Evolutionary conservation across 352 stramenopile species (phyloP).

Genomic region (Thalassiosira exigua): DNA sequence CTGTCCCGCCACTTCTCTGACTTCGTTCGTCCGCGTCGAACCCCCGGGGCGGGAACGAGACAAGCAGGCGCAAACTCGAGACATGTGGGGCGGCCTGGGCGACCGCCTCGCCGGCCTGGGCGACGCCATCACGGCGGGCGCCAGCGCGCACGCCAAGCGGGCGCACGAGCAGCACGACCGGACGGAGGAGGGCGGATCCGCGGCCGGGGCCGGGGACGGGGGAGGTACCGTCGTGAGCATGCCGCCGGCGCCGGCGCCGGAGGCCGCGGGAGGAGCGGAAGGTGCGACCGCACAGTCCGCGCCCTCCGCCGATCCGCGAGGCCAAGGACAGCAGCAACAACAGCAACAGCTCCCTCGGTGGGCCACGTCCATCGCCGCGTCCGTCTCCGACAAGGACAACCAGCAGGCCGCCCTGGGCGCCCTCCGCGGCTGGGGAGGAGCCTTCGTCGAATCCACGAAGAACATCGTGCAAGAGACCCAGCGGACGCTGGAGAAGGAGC

Average conservation of each 20-base stretch:
- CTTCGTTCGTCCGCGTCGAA: too few species aligned
- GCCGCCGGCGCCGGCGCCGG: too few species aligned
- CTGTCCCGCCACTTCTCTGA: too few species aligned
- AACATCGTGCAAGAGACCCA: conserved; percentile 29
- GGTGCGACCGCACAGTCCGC: too few species aligned
- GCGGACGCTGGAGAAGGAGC: conserved; percentile 56
- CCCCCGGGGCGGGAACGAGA: too few species aligned
- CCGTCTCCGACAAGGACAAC: conserved; percentile 20
- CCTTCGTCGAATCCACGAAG: conserved; percentile 30
- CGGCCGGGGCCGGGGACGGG: background rate
- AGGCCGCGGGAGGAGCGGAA: too few species aligned
- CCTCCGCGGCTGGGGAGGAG: conserved; percentile 27
- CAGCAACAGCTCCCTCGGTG: conserved; percentile 13
- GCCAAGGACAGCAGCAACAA: background rate
- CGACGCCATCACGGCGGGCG: conserved; percentile 26
- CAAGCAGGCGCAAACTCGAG: too few species aligned
- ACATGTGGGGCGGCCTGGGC: conserved; percentile 41
- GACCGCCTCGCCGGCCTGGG: conserved; percentile 42
- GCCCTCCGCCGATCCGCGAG: conserved; percentile 11
- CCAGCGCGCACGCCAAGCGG: conserved; percentile 31
- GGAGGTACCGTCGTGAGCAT: conserved; percentile 15
- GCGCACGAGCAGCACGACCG: conserved; percentile 2
- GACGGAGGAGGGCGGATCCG: background rate
- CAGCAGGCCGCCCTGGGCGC: conserved; percentile 23
- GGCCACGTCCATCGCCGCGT: background rate